Evolutionary conservation across 352 stramenopile genomes (phyloP).

Genomic region (Phytophthora colocasiae): DNA sequence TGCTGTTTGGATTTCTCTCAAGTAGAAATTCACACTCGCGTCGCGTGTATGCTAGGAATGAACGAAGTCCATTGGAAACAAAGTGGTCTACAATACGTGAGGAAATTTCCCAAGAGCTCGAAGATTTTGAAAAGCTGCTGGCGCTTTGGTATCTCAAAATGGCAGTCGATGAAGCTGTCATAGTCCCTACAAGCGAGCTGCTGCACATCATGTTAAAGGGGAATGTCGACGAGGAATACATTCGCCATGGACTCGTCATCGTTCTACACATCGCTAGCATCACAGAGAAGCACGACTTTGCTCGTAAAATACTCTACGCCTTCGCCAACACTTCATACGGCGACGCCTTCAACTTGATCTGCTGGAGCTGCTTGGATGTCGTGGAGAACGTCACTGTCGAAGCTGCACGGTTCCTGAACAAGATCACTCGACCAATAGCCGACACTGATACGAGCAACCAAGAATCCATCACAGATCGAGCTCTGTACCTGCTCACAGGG

Average conservation of each 20-base stretch:
- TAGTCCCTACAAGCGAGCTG: slow-evolving; percentile 59
- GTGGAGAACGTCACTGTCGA: slow-evolving; percentile 73
- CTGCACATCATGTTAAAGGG: slow-evolving; percentile 63
- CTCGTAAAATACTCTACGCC: slow-evolving; percentile 52
- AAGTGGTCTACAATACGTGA: slow-evolving; percentile 51
- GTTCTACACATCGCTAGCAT: slow-evolving; percentile 70
- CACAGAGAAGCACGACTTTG: slow-evolving; percentile 62
- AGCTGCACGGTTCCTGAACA: slow-evolving; percentile 65
- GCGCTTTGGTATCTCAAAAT: slow-evolving; percentile 71
- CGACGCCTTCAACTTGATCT: slow-evolving; percentile 68
- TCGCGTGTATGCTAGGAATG: slow-evolving; percentile 36
- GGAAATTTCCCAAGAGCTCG: slow-evolving; percentile 74
- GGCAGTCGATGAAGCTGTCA: slow-evolving; percentile 44
- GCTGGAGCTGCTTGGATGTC: slow-evolving; percentile 75
- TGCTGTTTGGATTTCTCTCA: neutral
- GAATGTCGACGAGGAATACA: slow-evolving; percentile 60
- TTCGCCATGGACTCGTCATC: slow-evolving; percentile 61
- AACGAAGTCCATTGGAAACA: slow-evolving; percentile 63
- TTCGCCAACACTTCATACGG: slow-evolving; percentile 66
- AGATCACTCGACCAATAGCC: slow-evolving; percentile 42
- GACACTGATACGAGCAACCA: slow-evolving; percentile 6
- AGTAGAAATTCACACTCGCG: neutral
- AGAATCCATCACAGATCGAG: slow-evolving; percentile 38
- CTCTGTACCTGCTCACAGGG: slow-evolving; percentile 67
- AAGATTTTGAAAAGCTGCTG: slow-evolving; percentile 71